phyloP scores from a whole-genome alignment of 306 rosid species.

The Pyrus betulifolia region DNA sequence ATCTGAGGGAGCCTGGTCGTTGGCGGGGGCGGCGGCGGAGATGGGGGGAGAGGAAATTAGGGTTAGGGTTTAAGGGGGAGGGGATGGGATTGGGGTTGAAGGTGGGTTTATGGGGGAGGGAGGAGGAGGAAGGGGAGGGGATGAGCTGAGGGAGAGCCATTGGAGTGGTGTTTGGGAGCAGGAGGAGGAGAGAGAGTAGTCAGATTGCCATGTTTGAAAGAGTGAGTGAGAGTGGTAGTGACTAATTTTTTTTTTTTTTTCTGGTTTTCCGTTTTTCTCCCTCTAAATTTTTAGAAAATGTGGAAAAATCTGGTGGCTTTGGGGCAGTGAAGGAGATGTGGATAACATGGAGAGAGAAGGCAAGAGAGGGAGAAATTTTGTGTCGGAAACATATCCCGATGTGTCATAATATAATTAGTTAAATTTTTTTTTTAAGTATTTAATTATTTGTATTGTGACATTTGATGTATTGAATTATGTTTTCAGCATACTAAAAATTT shows the following conservation, averaged over 20 bases:
- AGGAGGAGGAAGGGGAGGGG: conserved; percentile 54
- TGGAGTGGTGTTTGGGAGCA: neutral
- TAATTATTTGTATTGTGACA: no score
- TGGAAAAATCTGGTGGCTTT: conserved; percentile 40
- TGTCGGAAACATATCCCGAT: fast-evolving
- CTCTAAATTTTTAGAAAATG: neutral
- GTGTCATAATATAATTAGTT: no score
- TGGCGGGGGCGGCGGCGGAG: conserved; percentile 28
- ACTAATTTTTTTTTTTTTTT: neutral
- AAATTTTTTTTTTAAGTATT: no score
- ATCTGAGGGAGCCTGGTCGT: conserved; percentile 34
- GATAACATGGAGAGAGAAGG: conserved; percentile 35
- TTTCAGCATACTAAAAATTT: no score
- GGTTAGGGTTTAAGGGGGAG: conserved; percentile 28
- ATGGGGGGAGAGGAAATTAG: conserved; percentile 26
- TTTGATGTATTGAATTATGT: fast-evolving
- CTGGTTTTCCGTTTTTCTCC: neutral
- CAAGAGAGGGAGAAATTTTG: neutral
- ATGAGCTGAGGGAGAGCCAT: conserved; percentile 85
- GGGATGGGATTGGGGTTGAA: conserved; percentile 38
- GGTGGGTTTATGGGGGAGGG: conserved; percentile 39
- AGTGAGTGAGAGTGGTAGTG: neutral
- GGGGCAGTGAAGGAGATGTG: conserved; percentile 26
- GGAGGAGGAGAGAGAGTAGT: neutral
- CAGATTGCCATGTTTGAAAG: conserved; percentile 1